Percentiles rank a stretch among this genome's conserved stretches.
phyloP scores from a whole-genome alignment of 805 yeast species.

The Kregervanrija fluxuum region DNA sequence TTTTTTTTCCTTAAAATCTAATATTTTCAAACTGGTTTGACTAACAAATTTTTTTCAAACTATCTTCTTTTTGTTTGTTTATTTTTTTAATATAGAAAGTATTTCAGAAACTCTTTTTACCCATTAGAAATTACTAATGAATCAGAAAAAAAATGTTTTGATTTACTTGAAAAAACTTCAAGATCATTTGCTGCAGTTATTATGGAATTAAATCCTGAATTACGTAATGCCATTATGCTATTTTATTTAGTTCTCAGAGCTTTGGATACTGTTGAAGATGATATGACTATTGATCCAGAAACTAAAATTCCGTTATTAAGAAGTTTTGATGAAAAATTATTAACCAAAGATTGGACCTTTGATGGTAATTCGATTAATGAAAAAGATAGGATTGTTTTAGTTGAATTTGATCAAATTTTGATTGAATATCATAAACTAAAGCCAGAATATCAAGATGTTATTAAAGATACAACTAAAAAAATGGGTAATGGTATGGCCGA shows the following conservation, averaged over 20 bases:
- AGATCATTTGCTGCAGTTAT: slow-evolving; percentile 95
- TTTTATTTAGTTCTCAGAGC: slow-evolving; percentile 86
- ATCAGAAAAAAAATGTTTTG: slow-evolving; percentile 57
- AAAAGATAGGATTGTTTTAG: slow-evolving; percentile 72
- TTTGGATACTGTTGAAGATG: slow-evolving; percentile 93
- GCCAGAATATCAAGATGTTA: slow-evolving; percentile 69
- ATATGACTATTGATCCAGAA: slow-evolving; percentile 72
- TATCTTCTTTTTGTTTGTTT: neutral
- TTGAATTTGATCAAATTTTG: slow-evolving; percentile 67
- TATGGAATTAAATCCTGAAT: slow-evolving; percentile 82
- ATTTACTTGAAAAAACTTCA: slow-evolving; percentile 62
- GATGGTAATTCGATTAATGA: slow-evolving; percentile 68
- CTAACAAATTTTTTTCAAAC: slow-evolving; percentile 1
- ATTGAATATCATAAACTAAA: slow-evolving; percentile 65
- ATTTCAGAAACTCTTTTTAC: slow-evolving; percentile 43
- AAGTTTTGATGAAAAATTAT: slow-evolving; percentile 56
- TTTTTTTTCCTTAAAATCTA: neutral
- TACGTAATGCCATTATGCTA: slow-evolving; percentile 72
- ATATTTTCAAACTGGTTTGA: neutral
- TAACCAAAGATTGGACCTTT: slow-evolving; percentile 71
- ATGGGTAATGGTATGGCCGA: slow-evolving; percentile 99
- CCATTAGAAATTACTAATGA: slow-evolving; percentile 38
- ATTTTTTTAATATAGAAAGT: slow-evolving; percentile 24
- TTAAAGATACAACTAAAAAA: slow-evolving; percentile 65
- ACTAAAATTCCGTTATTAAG: slow-evolving; percentile 71